Evolutionary conservation across 257 asterid genomes (phyloP).

Genomic region (Solanum pennellii): DNA sequence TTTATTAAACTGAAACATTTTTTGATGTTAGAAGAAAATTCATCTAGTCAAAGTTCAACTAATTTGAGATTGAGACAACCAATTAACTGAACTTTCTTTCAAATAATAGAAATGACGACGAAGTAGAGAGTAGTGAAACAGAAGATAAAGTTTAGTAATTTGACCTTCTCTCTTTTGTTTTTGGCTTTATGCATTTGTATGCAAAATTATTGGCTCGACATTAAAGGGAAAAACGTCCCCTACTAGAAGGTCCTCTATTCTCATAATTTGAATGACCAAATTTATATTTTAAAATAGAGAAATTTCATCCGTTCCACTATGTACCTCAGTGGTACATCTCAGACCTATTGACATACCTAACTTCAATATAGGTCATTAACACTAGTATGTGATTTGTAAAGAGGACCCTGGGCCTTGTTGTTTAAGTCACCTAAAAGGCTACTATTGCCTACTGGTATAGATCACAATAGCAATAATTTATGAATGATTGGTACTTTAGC

Average conservation of each 20-base stretch:
- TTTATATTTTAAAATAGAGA: neutral
- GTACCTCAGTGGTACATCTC: neutral
- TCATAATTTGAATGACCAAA: neutral
- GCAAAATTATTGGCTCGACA: neutral
- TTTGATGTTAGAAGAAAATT: neutral
- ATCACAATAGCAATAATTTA: neutral
- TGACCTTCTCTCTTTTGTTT: neutral
- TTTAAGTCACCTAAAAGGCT: neutral
- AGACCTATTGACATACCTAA: neutral
- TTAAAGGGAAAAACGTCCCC: neutral
- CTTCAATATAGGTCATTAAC: neutral
- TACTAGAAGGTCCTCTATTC: neutral
- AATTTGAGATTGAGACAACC: neutral
- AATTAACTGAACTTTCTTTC: neutral
- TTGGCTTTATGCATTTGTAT: neutral
- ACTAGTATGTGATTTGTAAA: neutral
- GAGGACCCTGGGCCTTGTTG: neutral
- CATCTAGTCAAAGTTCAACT: neutral
- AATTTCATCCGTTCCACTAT: neutral
- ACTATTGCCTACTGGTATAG: neutral
- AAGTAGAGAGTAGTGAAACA: neutral
- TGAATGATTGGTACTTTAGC: neutral
- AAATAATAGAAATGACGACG: neutral
- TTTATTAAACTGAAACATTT: neutral
- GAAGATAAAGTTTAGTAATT: neutral